phyloP scores from a whole-genome alignment of 1,284 basidiomycete genomes.

The Cutaneotrichosporon dermatis region DNA sequence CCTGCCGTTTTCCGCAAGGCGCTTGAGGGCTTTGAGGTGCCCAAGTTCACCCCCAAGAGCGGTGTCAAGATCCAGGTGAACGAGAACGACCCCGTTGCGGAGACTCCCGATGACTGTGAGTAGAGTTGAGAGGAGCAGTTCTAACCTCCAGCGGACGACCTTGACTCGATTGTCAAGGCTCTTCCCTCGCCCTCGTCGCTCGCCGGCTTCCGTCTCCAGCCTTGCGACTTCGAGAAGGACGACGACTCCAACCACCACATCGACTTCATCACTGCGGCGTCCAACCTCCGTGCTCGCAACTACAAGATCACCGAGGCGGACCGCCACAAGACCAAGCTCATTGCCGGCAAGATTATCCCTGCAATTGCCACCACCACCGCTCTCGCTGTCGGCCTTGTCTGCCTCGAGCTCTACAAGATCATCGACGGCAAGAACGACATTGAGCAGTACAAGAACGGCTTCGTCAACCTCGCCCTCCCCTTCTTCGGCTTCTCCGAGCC shows the following conservation, averaged over 20 bases:
- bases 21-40: conserved; percentile 77
- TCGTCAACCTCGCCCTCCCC: conserved; percentile 94
- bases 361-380: conserved; percentile 98
- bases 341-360: conserved; percentile 99
- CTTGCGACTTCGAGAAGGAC: conserved; percentile 99
- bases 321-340: conserved; percentile 93
- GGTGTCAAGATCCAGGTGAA: conserved; percentile 93
- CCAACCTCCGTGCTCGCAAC: conserved; percentile 94
- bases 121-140: too few species aligned
- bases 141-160: conserved; percentile 51
- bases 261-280: conserved; percentile 97
- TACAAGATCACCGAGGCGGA: conserved; percentile 87
- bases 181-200: conserved; percentile 84
- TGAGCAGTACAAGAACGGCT: conserved; percentile 97
- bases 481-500: conserved; percentile 99
- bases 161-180: conserved; percentile 58
- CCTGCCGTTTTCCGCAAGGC: conserved; percentile 75
- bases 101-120: conserved; percentile 52
- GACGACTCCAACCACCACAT: conserved; percentile 98
- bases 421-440: conserved; percentile 91
- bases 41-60: conserved; percentile 88
- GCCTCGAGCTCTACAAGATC: conserved; percentile 97
- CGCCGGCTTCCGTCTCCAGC: conserved; percentile 87
- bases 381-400: conserved; percentile 89
- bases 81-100: conserved; percentile 78